Evolutionary conservation across 2,329 filamentous ascomycete species (phyloP).

Genomic region (Botrytis galanthina): DNA sequence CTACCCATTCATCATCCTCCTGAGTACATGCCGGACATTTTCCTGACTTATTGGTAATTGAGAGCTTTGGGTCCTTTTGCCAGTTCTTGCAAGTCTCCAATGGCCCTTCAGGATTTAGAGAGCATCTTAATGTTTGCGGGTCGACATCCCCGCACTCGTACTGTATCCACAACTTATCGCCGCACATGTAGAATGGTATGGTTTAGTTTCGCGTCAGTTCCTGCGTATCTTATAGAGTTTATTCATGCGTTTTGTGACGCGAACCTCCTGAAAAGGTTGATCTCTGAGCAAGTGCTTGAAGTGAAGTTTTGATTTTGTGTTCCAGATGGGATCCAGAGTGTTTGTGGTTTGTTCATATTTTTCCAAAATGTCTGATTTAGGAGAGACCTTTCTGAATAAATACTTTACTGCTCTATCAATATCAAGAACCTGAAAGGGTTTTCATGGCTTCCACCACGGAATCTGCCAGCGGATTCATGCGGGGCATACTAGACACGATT

Average conservation of each 20-base stretch:
- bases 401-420: not conserved
- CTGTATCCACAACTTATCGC: constrained; percentile 8
- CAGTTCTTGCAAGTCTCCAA: constrained; percentile 3
- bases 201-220: not conserved
- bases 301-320: not conserved
- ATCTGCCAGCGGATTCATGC: not conserved
- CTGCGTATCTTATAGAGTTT: not conserved
- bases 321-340: not conserved
- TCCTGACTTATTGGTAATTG: not conserved
- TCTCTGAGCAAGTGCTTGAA: not conserved
- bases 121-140: constrained; percentile 5
- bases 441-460: not conserved
- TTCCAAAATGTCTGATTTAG: not conserved
- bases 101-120: constrained; percentile 1
- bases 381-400: not conserved
- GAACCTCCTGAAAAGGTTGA: not conserved
- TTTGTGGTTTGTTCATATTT: not conserved
- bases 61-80: constrained; percentile 6
- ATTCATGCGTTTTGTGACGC: not conserved
- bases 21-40: not conserved
- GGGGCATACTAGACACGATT: not conserved
- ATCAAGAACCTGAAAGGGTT: not conserved
- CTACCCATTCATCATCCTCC: not conserved
- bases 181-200: not conserved
- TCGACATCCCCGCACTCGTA: constrained; percentile 10